Conservation (phyloP, 2,329 filamentous ascomycete genomes). For the Cladosporium sp. region DNA sequence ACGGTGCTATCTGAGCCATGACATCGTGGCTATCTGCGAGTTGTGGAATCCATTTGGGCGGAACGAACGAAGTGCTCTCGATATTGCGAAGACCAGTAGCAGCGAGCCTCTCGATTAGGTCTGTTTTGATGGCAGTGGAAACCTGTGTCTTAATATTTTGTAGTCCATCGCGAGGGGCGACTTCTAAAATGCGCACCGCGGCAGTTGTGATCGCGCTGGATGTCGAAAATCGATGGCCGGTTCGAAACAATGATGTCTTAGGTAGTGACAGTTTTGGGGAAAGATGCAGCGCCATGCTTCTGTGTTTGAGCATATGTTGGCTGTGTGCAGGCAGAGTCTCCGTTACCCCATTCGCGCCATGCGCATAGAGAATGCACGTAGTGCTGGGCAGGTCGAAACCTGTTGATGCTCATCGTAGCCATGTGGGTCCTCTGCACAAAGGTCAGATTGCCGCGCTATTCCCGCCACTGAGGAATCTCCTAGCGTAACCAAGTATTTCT, state of each 20-base stretch:
- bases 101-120: conserved; percentile 50
- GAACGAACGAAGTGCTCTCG: conserved; percentile 55
- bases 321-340: neutral
- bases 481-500: too few relatives aligned
- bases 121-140: conserved; percentile 49
- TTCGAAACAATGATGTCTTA: neutral
- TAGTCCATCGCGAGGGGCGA: conserved; percentile 54
- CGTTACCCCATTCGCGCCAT: neutral
- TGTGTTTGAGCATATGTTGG: neutral
- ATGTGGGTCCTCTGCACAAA: neutral
- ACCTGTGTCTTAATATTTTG: conserved; percentile 56
- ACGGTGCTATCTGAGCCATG: conserved; percentile 4
- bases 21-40: conserved; percentile 29
- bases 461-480: neutral
- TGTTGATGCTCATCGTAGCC: neutral
- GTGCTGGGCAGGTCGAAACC: neutral
- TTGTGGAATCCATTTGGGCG: conserved; percentile 57
- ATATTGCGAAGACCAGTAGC: conserved; percentile 52
- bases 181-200: conserved; percentile 56
- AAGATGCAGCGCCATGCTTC: neutral
- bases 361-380: neutral
- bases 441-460: neutral
- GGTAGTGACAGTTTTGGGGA: neutral
- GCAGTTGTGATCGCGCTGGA: neutral
- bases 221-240: neutral